Evolutionary conservation across 1,284 basidiomycete species (phyloP), one percentile per base, ranked within the genome.

Genomic region (Cutaneotrichosporon arboriforme): DNA sequence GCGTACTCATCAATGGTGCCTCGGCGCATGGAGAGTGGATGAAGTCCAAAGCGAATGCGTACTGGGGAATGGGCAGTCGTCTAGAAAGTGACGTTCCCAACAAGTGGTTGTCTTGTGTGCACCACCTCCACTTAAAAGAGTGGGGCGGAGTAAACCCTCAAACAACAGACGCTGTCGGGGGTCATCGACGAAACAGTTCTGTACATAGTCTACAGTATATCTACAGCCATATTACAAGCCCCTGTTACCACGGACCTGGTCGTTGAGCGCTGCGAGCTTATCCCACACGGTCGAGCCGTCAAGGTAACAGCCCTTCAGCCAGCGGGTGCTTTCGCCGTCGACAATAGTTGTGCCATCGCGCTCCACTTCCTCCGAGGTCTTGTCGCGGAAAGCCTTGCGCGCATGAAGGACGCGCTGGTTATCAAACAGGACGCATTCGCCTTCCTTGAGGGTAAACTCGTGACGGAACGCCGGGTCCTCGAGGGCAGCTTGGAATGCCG

Each of bases 351-450:
- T 68, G 31, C 61, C 69, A 48, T 58, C 68, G 23, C 33, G 47
- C 53, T 39, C 45, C 9, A 55, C 42, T 50, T 67, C 61, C 33
- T 53, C 63, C 66, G 49, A 66, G 9, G 57, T 62, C 26, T 59
- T 64, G 50, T 83, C 81, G 37, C 74, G 68, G 70, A 97, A 98
- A 3, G 84, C 85, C 1, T 84, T 88, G 10, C 94, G 77, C 0
- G 89, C 89, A 69, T 98, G 94, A 54, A 97, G 73, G 3, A 96
- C 84, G n/a, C 94, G 79, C 20, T 92, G 79, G 66, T 97, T 98
- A 71, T 97, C 92, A 64, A 98, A 98, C 13, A 94, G 62, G 33
- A 90, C 91, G 17, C 85, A 84, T 61, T 97, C 90, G 40, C 91
- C 90, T 70, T 92, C 89, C 34, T 78, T 70, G 51, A 97, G 76